Evolutionary conservation across 2,329 filamentous ascomycete genomes (phyloP).

Genomic region (Aphanoascus verrucosus): DNA sequence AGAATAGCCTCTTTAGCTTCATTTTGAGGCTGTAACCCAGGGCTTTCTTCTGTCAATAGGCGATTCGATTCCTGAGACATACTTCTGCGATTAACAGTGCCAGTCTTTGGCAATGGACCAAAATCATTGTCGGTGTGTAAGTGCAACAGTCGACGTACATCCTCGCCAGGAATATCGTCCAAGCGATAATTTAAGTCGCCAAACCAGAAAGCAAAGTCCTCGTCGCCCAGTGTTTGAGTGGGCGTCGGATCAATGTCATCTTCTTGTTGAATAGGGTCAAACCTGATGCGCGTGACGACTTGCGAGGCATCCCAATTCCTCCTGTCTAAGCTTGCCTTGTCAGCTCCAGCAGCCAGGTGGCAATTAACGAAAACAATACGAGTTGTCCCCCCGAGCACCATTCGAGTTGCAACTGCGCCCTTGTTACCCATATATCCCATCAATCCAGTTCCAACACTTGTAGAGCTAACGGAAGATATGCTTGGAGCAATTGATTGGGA

Average conservation of each 20-base stretch:
- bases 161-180: constrained; percentile 76
- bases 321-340: constrained; percentile 65
- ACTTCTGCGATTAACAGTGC: constrained; percentile 6
- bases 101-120: constrained; percentile 12
- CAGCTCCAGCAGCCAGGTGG: constrained; percentile 78
- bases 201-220: constrained; percentile 93
- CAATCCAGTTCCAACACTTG: constrained; percentile 75
- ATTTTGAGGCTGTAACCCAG: constrained; percentile 10
- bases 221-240: constrained; percentile 62
- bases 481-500: constrained; percentile 63
- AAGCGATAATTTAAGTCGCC: constrained; percentile 93
- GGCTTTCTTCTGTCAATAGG: constrained; percentile 6
- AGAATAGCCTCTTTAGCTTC: constrained; percentile 17
- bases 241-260: constrained; percentile 46
- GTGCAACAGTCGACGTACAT: constrained; percentile 73
- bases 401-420: constrained; percentile 68
- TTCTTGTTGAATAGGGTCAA: constrained; percentile 61
- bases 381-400: constrained; percentile 83
- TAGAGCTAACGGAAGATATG: constrained; percentile 71
- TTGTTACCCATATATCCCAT: constrained; percentile 96
- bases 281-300: constrained; percentile 63
- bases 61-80: not conserved
- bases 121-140: constrained; percentile 46
- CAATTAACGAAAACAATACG: constrained; percentile 81
- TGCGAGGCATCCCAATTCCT: constrained; percentile 84